Evolutionary conservation across 2,329 filamentous ascomycete genomes (phyloP).

Genomic region (Diaporthe amygdali): DNA sequence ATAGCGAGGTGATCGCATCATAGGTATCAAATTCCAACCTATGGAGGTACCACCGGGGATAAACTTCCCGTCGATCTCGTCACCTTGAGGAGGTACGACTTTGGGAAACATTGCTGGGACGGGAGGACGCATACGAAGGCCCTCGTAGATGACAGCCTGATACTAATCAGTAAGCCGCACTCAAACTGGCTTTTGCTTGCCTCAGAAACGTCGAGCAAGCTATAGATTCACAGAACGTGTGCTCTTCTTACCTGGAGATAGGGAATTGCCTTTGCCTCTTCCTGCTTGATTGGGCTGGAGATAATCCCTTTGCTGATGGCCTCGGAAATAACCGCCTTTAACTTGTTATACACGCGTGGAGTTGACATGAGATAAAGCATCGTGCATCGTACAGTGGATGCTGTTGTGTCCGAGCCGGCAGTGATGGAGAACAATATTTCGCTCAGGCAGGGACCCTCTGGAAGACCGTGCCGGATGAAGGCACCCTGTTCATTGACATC

Average conservation of each 20-base stretch:
- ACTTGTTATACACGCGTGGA: constrained; percentile 19
- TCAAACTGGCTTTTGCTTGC: neutral
- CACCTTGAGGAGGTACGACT: constrained; percentile 34
- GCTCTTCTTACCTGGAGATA: constrained; percentile 4
- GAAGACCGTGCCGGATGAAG: neutral
- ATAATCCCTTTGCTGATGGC: neutral
- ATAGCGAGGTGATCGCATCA: constrained; percentile 20
- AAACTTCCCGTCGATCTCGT: constrained; percentile 34
- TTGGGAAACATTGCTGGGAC: constrained; percentile 26
- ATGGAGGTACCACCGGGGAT: constrained; percentile 36
- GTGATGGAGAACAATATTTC: constrained; percentile 34
- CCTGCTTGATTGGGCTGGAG: constrained; percentile 3
- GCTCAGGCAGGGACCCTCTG: constrained; percentile 51
- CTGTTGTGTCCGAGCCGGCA: constrained; percentile 57
- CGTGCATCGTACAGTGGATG: constrained; percentile 50
- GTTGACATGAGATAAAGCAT: constrained; percentile 27
- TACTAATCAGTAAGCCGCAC: neutral
- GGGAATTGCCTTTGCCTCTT: constrained; percentile 13
- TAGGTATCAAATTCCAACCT: constrained; percentile 23
- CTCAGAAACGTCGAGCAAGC: neutral
- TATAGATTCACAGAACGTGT: neutral
- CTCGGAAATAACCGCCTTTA: constrained; percentile 21
- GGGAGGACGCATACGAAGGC: constrained; percentile 15
- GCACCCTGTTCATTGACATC: neutral
- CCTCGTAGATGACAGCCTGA: constrained; percentile 15